Evolutionary conservation across 352 stramenopile genomes (phyloP), one percentile per base, ranked within the genome.

Genomic region (Globisporangium acanthophoron): DNA sequence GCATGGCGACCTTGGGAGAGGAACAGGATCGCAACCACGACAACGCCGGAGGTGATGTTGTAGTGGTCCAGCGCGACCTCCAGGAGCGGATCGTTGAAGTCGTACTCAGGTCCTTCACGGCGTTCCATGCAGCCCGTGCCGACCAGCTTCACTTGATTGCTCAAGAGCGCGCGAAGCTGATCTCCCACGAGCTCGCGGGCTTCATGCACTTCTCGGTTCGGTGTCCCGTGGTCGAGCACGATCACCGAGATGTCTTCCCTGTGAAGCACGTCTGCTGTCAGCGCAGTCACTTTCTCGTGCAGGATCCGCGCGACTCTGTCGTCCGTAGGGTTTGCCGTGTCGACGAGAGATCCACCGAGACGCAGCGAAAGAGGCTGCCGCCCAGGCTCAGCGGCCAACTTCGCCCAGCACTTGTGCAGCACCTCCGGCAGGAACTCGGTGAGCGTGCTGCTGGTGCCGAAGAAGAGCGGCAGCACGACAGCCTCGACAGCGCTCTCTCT

Each of bases 31-130:
- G 84, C 77, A 20, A 90, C 60, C 6, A 96, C 69, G 8, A 96
- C 70, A 7, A 87, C 66, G 2, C 80, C 78, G 8, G 71, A 75
- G 3, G 64, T 70, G 52, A 93, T 80, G 6, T 65, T 65, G 64
- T 90, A 90, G 59, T 80, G 64, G 1, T 87, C 74, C 18, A 91
- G 64, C 5, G 81, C 80, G n/a, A 76, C 66, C 12, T 65, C 65
- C 9, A 96, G 59, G n/a, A 93, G 64, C 11, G 86, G 86, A 29
- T 93, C 81, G 54, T 92, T 92, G 40, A 92, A 96, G 56, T 90
- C 84, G 60, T 80, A 93, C 48, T 85, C 71, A 0, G 65, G 9
- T 21, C 80, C 79, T 43, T 92, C 78, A 37, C 76, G 78, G 29
- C 82, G 76, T 68, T 96, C 84, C 82, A 96, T 92, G 56, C 78